Evolutionary conservation across 305 asterid species (phyloP), one percentile per base, ranked within the genome.

Genomic region (Ajuga reptans): DNA sequence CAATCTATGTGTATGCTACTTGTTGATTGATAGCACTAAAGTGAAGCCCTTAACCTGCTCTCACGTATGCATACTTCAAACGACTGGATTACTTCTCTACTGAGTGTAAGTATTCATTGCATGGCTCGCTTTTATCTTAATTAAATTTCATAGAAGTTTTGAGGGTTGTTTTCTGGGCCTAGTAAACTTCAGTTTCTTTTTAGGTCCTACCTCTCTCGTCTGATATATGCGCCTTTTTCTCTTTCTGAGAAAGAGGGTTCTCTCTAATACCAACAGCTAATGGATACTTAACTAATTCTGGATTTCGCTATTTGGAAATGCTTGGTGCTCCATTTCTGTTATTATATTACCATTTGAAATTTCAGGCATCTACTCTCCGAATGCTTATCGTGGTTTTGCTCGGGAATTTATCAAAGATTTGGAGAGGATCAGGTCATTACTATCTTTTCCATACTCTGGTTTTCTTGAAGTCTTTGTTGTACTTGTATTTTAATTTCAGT

Each of bases 371-470:
- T 93, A 93, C 78, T 93, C 99, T 8, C 97, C 97, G 4, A 93
- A 93, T 86, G 99, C 99, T 12, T 93, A 93, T 66, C 95, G 99
- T 70, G 99, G 97, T 24, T 93, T 90, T 83, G 96, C 96, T 79
- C 89, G 99, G 60, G 99, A 93, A 76, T 93, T 93, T 74, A 90
- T 93, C 61, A 93, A 93, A 80, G 96, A 93, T 84, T 75, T 93
- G 82, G 99, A 93, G 79, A 89, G 99, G 66, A 80, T 93, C 68
- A 89, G 99, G 99, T 80, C 54, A 47, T 54, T 10, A 5, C 34
- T 12, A 43, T n/a, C 45, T 27, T 34, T 64, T 49, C 21, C 14
- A 5, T 41, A 18, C 3, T 29, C 49, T 1, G 0, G 6, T 63
- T 27, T 17, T 34, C 4, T 3, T 3, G 0, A 31, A 31, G 11